Base-by-base conservation (phyloP, 2,329 filamentous ascomycete genomes). In the Chalaropsis thielavioides region DNA sequence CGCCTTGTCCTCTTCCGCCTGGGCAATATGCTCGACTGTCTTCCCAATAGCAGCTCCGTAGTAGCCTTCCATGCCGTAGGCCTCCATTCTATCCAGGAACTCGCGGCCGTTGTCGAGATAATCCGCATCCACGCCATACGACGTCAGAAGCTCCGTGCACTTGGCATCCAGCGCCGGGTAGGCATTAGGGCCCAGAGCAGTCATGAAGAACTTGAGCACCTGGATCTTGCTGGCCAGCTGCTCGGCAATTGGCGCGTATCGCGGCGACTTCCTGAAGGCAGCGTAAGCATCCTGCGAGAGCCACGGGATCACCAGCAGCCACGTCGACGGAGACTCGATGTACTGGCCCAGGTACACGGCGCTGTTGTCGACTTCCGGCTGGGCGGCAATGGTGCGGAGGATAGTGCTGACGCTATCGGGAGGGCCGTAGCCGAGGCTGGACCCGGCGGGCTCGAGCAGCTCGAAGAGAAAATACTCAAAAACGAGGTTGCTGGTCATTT, bases 221-320 rank as follows among this genome's bases (percentile, higher is more conserved):
- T 64, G 69, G 64, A 72, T 69, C 58, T 72, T 67, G 49, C 68
- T 68, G 49, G 70, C 66, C 3, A 68, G 69, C 64, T 73, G 67
- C n/a, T 74, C 63, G 67, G 73, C 72, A 49, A 76, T 69, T 8
- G 74, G 73, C 46, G 74, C 73, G 19, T 76, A 72, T 70, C 76
- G 77, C 4, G 61, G 73, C 6, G 75, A 76, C 66, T 73, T 73
- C 67, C 75, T 73, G 67, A 79, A 80, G 67, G 74, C 73, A 66
- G 72, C 69, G 68, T 75, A 71, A 59, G 73, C 72, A 43, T 69
- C 69, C 7, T 68, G 64, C 8, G 73, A 74, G 54, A 69, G 67
- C 75, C 75, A 77, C 64, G 71, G 71, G 35, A 74, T 70, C 61
- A 73, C 69, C 64, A 73, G 70, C 59, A 72, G 69, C 71, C 72